These are phyloP conservation scores for Phytophthora aleatoria DNA, from an alignment of 352 stramenopile genomes.

Conservation along the genomic window DNA sequence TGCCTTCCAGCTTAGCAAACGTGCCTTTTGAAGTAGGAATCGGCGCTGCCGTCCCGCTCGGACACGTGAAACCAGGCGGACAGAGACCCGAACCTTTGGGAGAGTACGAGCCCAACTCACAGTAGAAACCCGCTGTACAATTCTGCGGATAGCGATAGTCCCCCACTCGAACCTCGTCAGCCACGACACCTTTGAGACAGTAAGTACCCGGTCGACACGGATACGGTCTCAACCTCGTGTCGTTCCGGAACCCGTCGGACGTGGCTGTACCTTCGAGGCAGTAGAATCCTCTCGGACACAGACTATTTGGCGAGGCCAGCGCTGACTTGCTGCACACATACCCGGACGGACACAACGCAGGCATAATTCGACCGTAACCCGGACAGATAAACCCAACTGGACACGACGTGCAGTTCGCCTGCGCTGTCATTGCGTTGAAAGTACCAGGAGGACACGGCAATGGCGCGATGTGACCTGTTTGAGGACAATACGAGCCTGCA, in stretches of 20 bases:
- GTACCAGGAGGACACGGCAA: slow-evolving; percentile 90
- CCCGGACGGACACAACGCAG: slow-evolving; percentile 90
- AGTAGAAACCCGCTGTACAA: slow-evolving; percentile 95
- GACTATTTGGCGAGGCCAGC: slow-evolving; percentile 89
- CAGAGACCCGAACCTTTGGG: slow-evolving; percentile 94
- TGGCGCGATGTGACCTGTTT: slow-evolving; percentile 78
- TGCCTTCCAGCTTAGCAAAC: slow-evolving; percentile 93
- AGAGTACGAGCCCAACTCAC: slow-evolving; percentile 91
- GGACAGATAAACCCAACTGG: slow-evolving; percentile 94
- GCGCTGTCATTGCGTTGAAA: slow-evolving; percentile 94
- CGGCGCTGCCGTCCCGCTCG: slow-evolving; percentile 91
- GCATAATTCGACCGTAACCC: slow-evolving; percentile 91
- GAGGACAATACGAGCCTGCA: slow-evolving; percentile 92
- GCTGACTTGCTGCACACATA: slow-evolving; percentile 91
- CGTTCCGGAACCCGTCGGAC: slow-evolving; percentile 95
- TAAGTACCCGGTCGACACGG: slow-evolving; percentile 96
- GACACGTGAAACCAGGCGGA: slow-evolving; percentile 94
- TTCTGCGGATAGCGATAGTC: slow-evolving; percentile 93
- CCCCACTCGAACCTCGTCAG: slow-evolving; percentile 83
- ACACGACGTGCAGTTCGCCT: slow-evolving; percentile 89
- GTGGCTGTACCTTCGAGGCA: slow-evolving; percentile 94
- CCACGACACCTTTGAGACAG: slow-evolving; percentile 94
- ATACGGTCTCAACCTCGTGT: slow-evolving; percentile 95
- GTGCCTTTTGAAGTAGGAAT: slow-evolving; percentile 92
- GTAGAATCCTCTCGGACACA: slow-evolving; percentile 96